Conservation (phyloP, 2,329 filamentous ascomycete genomes). For the Fusarium protoensiforme region DNA sequence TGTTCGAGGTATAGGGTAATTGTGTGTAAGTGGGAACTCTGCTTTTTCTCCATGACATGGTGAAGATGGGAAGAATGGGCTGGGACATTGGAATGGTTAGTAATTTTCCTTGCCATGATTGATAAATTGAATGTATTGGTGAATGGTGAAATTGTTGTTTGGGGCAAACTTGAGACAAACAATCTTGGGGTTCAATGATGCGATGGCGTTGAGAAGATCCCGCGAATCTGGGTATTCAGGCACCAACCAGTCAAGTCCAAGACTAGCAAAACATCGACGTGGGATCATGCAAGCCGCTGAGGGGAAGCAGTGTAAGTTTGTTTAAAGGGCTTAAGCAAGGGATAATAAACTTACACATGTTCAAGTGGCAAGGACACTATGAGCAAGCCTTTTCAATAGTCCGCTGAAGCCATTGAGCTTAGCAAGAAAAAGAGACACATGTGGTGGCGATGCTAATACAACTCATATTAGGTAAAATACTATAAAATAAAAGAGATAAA, state of each 20-base stretch:
- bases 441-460: not conserved
- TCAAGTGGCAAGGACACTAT: not conserved
- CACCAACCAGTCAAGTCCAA: not conserved
- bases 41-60: not conserved
- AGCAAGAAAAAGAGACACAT: not conserved
- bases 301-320: not conserved
- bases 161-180: not conserved
- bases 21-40: not conserved
- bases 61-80: not conserved
- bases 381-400: not conserved
- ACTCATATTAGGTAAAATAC: not conserved
- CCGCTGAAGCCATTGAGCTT: not conserved
- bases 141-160: not conserved
- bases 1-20: not conserved
- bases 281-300: not conserved
- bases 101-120: not conserved
- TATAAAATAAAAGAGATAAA: not conserved
- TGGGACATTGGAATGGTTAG: not conserved
- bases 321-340: not conserved
- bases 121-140: not conserved
- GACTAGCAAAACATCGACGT: not conserved
- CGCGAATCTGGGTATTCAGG: not conserved
- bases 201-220: not conserved
- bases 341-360: not conserved
- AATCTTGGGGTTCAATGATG: not conserved